These are phyloP conservation scores for Begonia masoniana DNA, from an alignment of 306 rosid species.

Conservation along the genomic window DNA sequence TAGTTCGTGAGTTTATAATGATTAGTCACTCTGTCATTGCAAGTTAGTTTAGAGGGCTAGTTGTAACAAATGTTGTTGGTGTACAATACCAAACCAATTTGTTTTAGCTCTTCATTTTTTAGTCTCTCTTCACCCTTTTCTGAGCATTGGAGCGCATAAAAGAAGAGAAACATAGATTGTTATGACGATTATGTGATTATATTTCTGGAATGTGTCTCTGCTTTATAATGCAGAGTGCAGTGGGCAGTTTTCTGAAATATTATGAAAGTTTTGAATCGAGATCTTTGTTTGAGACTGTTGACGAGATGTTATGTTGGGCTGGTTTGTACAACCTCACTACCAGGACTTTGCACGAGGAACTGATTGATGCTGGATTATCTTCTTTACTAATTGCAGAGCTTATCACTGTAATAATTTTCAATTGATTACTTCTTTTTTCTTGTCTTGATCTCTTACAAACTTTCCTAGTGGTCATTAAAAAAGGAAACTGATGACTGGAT, in stretches of 20 bases:
- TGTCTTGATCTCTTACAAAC: neutral
- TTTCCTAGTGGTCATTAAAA: too few species aligned
- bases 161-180: too few species aligned
- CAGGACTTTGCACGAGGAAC: constrained; percentile 41
- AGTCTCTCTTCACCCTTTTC: too few species aligned
- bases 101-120: too few species aligned
- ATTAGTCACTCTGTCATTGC: too few species aligned
- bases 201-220: neutral
- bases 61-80: too few species aligned
- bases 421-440: constrained; percentile 1
- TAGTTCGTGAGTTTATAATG: too few species aligned
- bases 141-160: too few species aligned
- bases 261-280: constrained; percentile 45
- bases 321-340: constrained; percentile 70
- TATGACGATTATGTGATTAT: too few species aligned
- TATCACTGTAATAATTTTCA: constrained; percentile 53
- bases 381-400: constrained; percentile 64
- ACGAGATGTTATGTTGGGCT: constrained; percentile 82
- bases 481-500: too few species aligned
- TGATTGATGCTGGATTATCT: constrained; percentile 54
- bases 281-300: constrained; percentile 72
- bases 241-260: constrained; percentile 48
- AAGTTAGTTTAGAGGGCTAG: too few species aligned
- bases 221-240: constrained; percentile 29
- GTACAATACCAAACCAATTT: too few species aligned